Evolutionary conservation across 2,329 filamentous ascomycete species (phyloP), one percentile per base, ranked within the genome.

Genomic region (Xylariaceae sp.): DNA sequence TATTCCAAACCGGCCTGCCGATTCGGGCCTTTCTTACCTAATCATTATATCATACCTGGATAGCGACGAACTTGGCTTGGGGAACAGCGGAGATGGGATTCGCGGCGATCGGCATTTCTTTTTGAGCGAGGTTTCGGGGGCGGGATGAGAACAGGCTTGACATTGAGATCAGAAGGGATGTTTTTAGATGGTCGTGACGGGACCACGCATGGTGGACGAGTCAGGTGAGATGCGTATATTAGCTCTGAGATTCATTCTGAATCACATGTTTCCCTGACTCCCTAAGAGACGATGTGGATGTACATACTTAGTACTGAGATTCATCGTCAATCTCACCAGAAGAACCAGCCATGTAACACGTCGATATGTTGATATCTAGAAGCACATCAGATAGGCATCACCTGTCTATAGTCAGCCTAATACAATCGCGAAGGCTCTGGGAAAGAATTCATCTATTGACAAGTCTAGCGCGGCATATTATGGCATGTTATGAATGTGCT

Each of bases 401-500:
- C 13, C 13, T 34, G 3, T 34, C 32, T 19, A 22, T 19, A 37
- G 36, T 18, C 36, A 42, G 30, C 42, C 45, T 16, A n/a, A 18
- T 40, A 6, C 29, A 45, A 26, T 45, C 16, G 29, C 46, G 41
- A 45, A 40, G 46, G 41, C 46, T 36, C 5, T 32, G 10, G 30
- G 21, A 22, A 29, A 49, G 49, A 30, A 8, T 47, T 47, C 32
- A 46, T 46, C 47, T 34, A 50, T 54, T 50, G 52, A 46, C 19
- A 34, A 37, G 21, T 46, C 36, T 46, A 42, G 15, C 29, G 46
- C 22, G 26, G 37, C 30, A 45, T 22, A 26, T 29, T 21, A 34
- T 19, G 26, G 37, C 30, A 45, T 22, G 8, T 29, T 21, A 34
- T 19, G 13, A 34, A 16, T 49, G 18, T 22, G 26, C 32, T 46